Evolutionary conservation across 352 stramenopile species (phyloP), one percentile per base, ranked within the genome.

Genomic region (Phytopythium kandeliae): DNA sequence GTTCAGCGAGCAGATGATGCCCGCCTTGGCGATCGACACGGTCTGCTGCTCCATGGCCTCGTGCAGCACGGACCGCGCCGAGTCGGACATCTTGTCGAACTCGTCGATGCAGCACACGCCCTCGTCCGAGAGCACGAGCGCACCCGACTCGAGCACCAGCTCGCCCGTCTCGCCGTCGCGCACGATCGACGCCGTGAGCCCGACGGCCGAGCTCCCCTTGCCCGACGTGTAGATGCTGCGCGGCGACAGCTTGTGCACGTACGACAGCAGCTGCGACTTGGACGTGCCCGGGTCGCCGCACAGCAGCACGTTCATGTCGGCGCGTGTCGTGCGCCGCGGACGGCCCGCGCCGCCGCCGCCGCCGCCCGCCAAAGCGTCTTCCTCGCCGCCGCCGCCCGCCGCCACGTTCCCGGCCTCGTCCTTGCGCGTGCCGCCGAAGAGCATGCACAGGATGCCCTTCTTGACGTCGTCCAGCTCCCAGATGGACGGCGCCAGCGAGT

Each of bases 41-140:
- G 96, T 99, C 65, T 99, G 95, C 65, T 99, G 96, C 74, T 99
- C 97, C 94, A 98, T 99, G n/a, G 96, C 97, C 80, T 99, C 97
- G 74, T 99, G 97, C 10, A 99, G 79, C 47, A 99, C 96, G 2
- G 94, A 96, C 37, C 97, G 88, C 26, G 96, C 98, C 3, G 91
- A 96, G 54, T 98, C 97, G 33, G 79, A 96, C 96, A 99, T 99
- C 71, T 99, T 99, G 64, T 99, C 96, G 65, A 99, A 99, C 71
- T 99, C 97, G 70, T 99, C 96, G 46, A 99, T 99, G 67, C 97
- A 99, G 71, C 96, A 99, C 60, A 99, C 96, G 15, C 97, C 97
- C 50, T 96, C 81, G 60, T 99, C 97, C 16, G 85, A 98, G 22
- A 99, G 72, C 48, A 99, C 96, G 26, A 99, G 65, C 16, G 97